Conservation (phyloP, 495 filamentous ascomycete genomes). For the Penicillium silybi region DNA sequence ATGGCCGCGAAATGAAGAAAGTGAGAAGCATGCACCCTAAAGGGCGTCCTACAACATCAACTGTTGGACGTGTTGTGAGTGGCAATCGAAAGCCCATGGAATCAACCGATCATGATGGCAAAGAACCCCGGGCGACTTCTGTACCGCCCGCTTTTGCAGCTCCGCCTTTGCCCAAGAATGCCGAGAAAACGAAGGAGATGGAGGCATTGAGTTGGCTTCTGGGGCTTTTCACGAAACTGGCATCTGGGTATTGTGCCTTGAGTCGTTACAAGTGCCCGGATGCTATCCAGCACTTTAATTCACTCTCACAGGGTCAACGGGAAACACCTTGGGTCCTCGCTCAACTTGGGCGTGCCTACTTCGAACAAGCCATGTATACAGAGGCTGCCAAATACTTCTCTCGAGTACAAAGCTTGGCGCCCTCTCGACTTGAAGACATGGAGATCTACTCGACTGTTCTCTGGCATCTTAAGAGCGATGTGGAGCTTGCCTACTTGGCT, state of each 20-base stretch:
- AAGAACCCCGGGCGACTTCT: constrained; percentile 39
- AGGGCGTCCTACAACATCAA: constrained; percentile 52
- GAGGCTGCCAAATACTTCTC: constrained; percentile 84
- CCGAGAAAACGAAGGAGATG: constrained; percentile 57
- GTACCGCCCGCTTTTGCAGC: constrained; percentile 22
- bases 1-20: constrained; percentile 73
- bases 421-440: constrained; percentile 84
- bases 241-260: constrained; percentile 69
- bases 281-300: constrained; percentile 65
- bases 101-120: constrained; percentile 62
- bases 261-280: constrained; percentile 74
- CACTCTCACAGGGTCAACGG: constrained; percentile 67
- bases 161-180: constrained; percentile 25
- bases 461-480: constrained; percentile 91
- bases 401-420: constrained; percentile 68
- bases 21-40: constrained; percentile 62
- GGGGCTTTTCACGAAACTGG: constrained; percentile 80
- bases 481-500: constrained; percentile 84
- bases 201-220: constrained; percentile 75
- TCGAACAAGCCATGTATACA: constrained; percentile 78
- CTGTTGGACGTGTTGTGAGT: constrained; percentile 79
- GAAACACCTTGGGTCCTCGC: constrained; percentile 95
- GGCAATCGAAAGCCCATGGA: constrained; percentile 67
- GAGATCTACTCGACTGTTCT: constrained; percentile 96
- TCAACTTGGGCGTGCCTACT: constrained; percentile 82